A percentile compares a stretch with the other conserved stretches of the same genome.
phyloP scores from a whole-genome alignment of 495 filamentous ascomycete species.

The Hyaloscypha finlandica region DNA sequence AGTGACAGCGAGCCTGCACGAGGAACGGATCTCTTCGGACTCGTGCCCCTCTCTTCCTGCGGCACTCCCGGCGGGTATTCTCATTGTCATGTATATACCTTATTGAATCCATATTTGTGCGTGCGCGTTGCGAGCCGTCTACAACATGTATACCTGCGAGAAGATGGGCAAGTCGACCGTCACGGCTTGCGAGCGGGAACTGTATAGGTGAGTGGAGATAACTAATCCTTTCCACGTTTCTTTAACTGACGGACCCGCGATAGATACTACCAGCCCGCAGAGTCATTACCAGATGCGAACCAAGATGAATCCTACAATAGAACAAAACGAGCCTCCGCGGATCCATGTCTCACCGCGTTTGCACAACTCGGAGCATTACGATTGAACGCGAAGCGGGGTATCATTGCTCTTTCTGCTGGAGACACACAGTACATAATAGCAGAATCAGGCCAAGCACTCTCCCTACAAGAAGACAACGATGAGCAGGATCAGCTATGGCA shows the following conservation, averaged over 20 bases:
- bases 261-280: slow-evolving; percentile 31
- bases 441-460: slow-evolving; percentile 37
- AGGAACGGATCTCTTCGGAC: not conserved
- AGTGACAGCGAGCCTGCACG: not conserved
- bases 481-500: slow-evolving; percentile 30
- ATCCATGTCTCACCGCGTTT: slow-evolving; percentile 46
- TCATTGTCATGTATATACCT: not conserved
- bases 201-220: slow-evolving; percentile 23
- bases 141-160: not conserved
- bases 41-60: not conserved
- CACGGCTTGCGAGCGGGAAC: slow-evolving; percentile 27
- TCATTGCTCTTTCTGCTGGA: slow-evolving; percentile 44
- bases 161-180: slow-evolving; percentile 6
- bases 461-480: slow-evolving; percentile 31
- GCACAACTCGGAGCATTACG: slow-evolving; percentile 45
- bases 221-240: not conserved
- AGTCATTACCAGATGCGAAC: not conserved
- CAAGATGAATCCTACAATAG: not conserved
- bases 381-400: slow-evolving; percentile 38
- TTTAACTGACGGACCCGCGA: not conserved
- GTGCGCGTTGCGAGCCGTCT: not conserved
- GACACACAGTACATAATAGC: slow-evolving; percentile 42
- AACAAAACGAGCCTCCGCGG: slow-evolving; percentile 25
- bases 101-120: not conserved
- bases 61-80: slow-evolving; percentile 3